phyloP scores from a whole-genome alignment of 1,139 yeast species.

The Magnusiomyces magnusii region DNA sequence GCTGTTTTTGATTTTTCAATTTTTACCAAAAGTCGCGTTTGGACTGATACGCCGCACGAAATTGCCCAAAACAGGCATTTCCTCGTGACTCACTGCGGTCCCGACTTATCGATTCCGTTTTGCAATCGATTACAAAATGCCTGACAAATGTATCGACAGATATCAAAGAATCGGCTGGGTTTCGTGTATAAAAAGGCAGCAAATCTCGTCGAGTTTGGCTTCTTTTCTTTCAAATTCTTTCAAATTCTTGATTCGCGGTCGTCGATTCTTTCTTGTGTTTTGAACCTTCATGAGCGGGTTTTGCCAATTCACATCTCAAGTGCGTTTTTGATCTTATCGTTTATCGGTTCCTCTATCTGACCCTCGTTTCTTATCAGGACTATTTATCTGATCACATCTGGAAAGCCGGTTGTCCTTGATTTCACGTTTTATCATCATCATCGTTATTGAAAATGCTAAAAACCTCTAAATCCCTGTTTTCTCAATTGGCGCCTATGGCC shows the following conservation, averaged over 20 bases:
- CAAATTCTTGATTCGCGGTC: not conserved
- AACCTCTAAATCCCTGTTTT: conserved; percentile 3
- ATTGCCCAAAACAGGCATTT: not conserved
- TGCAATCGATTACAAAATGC: too few species aligned
- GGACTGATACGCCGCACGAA: not conserved
- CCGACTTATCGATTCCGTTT: too few species aligned
- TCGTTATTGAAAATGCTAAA: too few species aligned
- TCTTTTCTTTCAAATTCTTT: not conserved
- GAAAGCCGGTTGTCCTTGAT: conserved; percentile 13
- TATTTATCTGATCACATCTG: conserved; percentile 14
- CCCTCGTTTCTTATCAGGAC: conserved; percentile 6
- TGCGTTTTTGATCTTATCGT: not conserved
- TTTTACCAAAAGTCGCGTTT: too few species aligned
- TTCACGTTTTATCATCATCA: too few species aligned
- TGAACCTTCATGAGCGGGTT: conserved; percentile 2
- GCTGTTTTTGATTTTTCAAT: too few species aligned
- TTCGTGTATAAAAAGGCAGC: too few species aligned
- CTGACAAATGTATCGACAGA: too few species aligned
- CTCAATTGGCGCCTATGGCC: not conserved
- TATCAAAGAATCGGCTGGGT: too few species aligned
- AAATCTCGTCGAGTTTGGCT: too few species aligned
- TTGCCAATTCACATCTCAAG: conserved; percentile 4
- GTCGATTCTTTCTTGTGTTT: too few species aligned
- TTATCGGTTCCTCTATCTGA: not conserved
- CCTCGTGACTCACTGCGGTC: not conserved